Evolutionary conservation across 169 alveolate species (phyloP).

Genomic region (Eimeria tenella): DNA sequence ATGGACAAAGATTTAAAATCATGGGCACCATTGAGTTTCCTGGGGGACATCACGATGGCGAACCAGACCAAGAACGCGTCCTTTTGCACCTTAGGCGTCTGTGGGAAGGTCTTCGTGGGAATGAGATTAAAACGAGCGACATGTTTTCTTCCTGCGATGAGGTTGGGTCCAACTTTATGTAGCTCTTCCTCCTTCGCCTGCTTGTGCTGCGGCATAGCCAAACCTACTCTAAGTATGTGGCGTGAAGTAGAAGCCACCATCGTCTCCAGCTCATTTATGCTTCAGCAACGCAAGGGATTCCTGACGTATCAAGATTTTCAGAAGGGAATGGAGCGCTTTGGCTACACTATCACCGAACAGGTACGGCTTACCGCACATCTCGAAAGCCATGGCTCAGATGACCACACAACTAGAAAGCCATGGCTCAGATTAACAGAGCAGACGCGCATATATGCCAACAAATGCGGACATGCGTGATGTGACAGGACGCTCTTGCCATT

Average conservation of each 20-base stretch:
- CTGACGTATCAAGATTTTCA: conserved; percentile 46
- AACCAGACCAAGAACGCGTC: conserved; percentile 57
- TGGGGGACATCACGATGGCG: background rate
- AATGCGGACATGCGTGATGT: background rate
- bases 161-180: background rate
- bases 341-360: conserved; percentile 54
- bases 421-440: background rate
- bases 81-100: conserved; percentile 50
- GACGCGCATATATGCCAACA: background rate
- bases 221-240: background rate
- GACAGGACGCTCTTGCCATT: conserved; percentile 46
- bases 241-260: background rate
- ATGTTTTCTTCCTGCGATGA: conserved; percentile 55
- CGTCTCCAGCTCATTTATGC: background rate
- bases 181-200: background rate
- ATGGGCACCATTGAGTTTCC: background rate
- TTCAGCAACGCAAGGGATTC: conserved; percentile 39
- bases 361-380: background rate
- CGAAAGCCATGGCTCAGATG: background rate
- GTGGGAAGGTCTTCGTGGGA: conserved; percentile 56
- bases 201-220: background rate
- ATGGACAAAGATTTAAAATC: background rate
- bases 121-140: conserved; percentile 33
- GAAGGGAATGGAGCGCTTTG: conserved; percentile 34
- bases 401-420: background rate